These are phyloP conservation scores for Zanthoxylum bungeanum DNA, from an alignment of 345 rosid species.

Conservation along the genomic window DNA sequence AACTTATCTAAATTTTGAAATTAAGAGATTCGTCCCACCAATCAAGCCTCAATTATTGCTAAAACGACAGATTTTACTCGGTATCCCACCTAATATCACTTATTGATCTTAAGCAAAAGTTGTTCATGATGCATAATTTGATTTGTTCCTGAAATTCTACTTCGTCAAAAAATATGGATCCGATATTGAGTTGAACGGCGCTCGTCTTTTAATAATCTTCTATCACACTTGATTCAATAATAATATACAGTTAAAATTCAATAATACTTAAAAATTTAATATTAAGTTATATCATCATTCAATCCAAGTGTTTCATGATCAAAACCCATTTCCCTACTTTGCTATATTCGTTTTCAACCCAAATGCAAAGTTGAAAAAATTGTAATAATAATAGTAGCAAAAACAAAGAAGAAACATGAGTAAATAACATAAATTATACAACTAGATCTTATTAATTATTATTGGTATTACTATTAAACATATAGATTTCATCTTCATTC, in stretches of 20 bases:
- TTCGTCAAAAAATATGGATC: no score
- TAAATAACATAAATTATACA: not conserved
- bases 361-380: not conserved
- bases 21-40: not conserved
- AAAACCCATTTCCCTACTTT: no score
- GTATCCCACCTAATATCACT: not conserved
- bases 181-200: no score
- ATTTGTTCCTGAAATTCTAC: no score
- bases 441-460: not conserved
- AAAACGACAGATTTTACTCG: not conserved
- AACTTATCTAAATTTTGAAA: not conserved
- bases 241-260: no score
- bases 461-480: not conserved
- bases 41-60: not conserved
- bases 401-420: not conserved
- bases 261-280: no score
- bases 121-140: not conserved
- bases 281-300: no score
- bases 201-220: no score
- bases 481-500: not conserved
- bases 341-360: not conserved
- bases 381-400: no score
- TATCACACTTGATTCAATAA: no score
- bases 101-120: not conserved
- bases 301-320: no score